A percentile compares a stretch with the other conserved stretches of the same genome.
These are phyloP conservation scores for Diplotaxis tenuifolia DNA, from an alignment of 345 rosid species.

Conservation along the genomic window DNA sequence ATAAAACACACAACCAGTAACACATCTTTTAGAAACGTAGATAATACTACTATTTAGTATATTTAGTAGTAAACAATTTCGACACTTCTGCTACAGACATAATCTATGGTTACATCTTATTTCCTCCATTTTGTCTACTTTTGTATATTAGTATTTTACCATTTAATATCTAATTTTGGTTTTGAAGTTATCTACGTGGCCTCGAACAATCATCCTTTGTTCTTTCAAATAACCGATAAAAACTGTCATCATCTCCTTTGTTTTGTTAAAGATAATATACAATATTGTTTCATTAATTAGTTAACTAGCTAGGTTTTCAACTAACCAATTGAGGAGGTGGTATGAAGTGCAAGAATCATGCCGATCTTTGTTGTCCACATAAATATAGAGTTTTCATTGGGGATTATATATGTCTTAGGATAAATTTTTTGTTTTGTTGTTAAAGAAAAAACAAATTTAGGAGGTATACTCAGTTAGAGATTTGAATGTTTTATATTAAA, in stretches of 20 bases:
- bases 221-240: not conserved
- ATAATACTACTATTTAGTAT: not conserved
- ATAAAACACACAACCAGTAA: too few species aligned
- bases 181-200: not conserved
- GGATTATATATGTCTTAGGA: too few species aligned
- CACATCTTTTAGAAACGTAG: not conserved
- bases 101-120: not conserved
- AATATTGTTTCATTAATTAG: slow-evolving; percentile 6
- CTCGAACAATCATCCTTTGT: not conserved
- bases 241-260: not conserved
- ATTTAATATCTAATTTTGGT: not conserved
- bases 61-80: not conserved
- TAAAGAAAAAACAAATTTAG: too few species aligned
- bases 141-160: not conserved
- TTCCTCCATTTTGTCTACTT: not conserved
- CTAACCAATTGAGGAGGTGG: not conserved
- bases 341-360: too few species aligned
- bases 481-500: too few species aligned
- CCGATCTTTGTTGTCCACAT: not conserved
- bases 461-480: too few species aligned
- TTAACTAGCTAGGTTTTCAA: not conserved
- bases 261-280: slow-evolving; percentile 2
- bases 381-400: not conserved
- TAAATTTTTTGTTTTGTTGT: too few species aligned
- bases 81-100: not conserved